Base-by-base conservation (phyloP, 1,139 yeast species). In the Yamadazyma dushanensis region DNA sequence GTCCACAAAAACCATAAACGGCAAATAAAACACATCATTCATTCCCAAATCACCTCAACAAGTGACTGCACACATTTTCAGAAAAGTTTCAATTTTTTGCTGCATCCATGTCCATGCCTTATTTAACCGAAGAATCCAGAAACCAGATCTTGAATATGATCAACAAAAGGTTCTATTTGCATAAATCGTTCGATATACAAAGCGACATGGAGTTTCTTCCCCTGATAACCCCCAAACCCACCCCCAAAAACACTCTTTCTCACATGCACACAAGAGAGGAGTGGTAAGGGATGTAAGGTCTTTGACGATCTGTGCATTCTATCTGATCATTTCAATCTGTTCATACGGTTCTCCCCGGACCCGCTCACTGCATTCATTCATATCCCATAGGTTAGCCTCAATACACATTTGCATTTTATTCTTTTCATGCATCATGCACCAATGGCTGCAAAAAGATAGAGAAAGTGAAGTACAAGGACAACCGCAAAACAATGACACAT, bases 171-270 rank as follows among this genome's bases (percentile, higher is more conserved):
- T 70, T 79, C 49, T 80, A 80, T 47, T 72, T 81, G 29, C 78
- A 80, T 49, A 74, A 84, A 46, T 81, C 86, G 23, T 81, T 83
- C 57, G 88, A 81, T 47, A 54, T 71, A 30, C 88, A 80, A 54
- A 85, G 83, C 45, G 90, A 83, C 56, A 54, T 75, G 44, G 89
- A 81, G 59, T 83, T 83, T 57, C 80, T 85, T 49, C 88, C 88
- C 50, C 49, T 53, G 26, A 52, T 63, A 27, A 61, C 65, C n/a
- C 24, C 6, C 6, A 21, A 23, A 16, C 26, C 26, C 5, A 6
- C 26, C 11, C 16, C 26, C 9, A 22, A 22, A n/a, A 22, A 22
- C 10, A 8, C 20, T 11, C 5, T 22, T 11, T 22, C 22, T 23
- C 20, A 22, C n/a, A 8, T 16, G 10, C 14, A 6, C 13, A 29